phyloP scores from a whole-genome alignment of 192 early-diverging fungal species.

The Cetraspora pellucida region DNA sequence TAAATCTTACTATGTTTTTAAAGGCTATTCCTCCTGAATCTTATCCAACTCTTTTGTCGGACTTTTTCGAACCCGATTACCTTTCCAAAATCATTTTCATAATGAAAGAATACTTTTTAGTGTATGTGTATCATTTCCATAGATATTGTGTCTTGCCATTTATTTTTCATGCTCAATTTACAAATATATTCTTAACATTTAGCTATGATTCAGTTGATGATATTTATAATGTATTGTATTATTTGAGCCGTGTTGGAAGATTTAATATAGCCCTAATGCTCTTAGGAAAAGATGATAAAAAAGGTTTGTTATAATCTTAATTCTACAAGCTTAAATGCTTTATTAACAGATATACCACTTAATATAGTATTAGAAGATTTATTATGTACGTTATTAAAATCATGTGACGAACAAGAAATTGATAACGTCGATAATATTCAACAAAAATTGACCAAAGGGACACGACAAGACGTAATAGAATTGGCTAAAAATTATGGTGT shows the following conservation, averaged over 20 bases:
- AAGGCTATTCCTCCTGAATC: slow-evolving; percentile 49
- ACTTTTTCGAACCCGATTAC: slow-evolving; percentile 54
- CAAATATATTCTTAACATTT: not conserved
- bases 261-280: not conserved
- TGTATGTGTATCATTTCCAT: slow-evolving; percentile 28
- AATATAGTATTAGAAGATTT: not conserved
- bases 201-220: slow-evolving; percentile 13
- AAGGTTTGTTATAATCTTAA: not conserved
- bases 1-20: not conserved
- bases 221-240: slow-evolving; percentile 7
- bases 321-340: not conserved
- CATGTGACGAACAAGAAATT: not conserved
- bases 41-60: slow-evolving; percentile 46
- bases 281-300: slow-evolving; percentile 16
- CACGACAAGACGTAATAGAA: not conserved
- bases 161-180: not conserved
- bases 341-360: not conserved
- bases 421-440: not conserved
- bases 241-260: not conserved
- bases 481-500: slow-evolving; percentile 9
- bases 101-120: slow-evolving; percentile 40
- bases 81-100: slow-evolving; percentile 50
- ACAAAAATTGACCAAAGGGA: not conserved
- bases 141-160: not conserved
- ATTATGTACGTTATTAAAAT: not conserved